Percentiles rank a stretch among this genome's conserved stretches.
Evolutionary conservation across 371 early-diverging fungal species (phyloP).

Genomic region (Mucor lusitanicus): DNA sequence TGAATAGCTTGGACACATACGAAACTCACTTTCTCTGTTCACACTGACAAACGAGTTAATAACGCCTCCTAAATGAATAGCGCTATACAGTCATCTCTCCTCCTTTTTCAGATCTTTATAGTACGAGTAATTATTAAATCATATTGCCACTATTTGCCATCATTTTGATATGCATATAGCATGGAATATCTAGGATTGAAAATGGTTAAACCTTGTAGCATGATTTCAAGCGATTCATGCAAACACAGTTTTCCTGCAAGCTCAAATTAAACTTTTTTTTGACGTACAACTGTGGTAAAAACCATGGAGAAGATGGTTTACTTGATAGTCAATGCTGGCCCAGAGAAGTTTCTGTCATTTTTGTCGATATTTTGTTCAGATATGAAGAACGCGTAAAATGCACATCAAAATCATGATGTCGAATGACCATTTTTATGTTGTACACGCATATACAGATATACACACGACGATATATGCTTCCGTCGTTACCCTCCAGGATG

Average conservation of each 20-base stretch:
- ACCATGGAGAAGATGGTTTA: neutral
- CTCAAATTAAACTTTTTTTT: neutral
- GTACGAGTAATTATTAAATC: neutral
- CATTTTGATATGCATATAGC: neutral
- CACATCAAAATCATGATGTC: neutral
- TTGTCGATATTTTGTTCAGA: neutral
- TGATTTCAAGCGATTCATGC: neutral
- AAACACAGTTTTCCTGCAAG: neutral
- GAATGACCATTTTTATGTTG: neutral
- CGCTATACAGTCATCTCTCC: neutral
- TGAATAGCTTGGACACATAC: neutral
- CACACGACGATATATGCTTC: neutral
- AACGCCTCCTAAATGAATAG: neutral
- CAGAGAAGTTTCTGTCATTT: neutral
- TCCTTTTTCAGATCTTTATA: neutral
- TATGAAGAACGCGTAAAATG: neutral
- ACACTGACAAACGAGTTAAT: neutral
- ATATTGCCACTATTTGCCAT: constrained; percentile 2
- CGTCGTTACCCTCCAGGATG: too few species aligned
- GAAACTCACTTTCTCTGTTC: neutral
- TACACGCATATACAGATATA: neutral
- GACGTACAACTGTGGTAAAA: neutral
- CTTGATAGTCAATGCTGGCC: neutral
- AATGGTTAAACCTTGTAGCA: neutral
- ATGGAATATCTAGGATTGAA: neutral